Evolutionary conservation across 2,329 filamentous ascomycete genomes (phyloP).

Genomic region (Simplicillium sp.): DNA sequence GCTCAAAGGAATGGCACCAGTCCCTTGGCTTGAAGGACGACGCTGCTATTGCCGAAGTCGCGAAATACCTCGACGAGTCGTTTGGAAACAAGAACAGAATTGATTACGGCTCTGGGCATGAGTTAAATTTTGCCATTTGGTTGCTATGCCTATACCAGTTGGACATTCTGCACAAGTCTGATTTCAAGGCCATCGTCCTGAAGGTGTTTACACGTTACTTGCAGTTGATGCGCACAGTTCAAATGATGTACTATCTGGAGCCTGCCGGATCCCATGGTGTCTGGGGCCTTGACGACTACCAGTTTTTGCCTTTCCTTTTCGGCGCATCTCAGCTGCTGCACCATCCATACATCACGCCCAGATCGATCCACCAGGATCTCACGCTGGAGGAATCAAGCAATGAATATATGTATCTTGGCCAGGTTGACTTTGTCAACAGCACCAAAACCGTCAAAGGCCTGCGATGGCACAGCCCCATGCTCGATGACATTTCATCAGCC

Average conservation of each 20-base stretch:
- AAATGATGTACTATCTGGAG: constrained; percentile 91
- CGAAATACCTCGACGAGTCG: constrained; percentile 70
- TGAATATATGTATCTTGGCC: constrained; percentile 85
- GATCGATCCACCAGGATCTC: constrained; percentile 78
- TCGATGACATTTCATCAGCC: constrained; percentile 90
- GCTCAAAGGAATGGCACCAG: constrained; percentile 52
- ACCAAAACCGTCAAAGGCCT: constrained; percentile 94
- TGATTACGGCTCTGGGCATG: constrained; percentile 95
- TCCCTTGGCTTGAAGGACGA: constrained; percentile 41
- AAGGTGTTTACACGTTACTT: constrained; percentile 77
- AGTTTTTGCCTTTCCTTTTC: constrained; percentile 92
- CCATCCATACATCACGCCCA: constrained; percentile 71
- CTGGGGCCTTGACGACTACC: constrained; percentile 96
- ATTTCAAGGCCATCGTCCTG: constrained; percentile 69
- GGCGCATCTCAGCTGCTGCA: constrained; percentile 82
- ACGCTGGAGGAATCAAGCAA: constrained; percentile 76
- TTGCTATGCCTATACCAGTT: constrained; percentile 87
- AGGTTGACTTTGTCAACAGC: constrained; percentile 88
- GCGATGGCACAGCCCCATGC: constrained; percentile 95
- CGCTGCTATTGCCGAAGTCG: constrained; percentile 58
- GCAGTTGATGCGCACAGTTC: constrained; percentile 74
- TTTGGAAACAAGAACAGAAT: constrained; percentile 83
- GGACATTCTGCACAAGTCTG: constrained; percentile 47
- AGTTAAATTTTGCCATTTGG: constrained; percentile 96
- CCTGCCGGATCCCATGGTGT: constrained; percentile 95